Evolutionary conservation across 306 rosid genomes (phyloP).

Genomic region (Hippophae gyantsensis): DNA sequence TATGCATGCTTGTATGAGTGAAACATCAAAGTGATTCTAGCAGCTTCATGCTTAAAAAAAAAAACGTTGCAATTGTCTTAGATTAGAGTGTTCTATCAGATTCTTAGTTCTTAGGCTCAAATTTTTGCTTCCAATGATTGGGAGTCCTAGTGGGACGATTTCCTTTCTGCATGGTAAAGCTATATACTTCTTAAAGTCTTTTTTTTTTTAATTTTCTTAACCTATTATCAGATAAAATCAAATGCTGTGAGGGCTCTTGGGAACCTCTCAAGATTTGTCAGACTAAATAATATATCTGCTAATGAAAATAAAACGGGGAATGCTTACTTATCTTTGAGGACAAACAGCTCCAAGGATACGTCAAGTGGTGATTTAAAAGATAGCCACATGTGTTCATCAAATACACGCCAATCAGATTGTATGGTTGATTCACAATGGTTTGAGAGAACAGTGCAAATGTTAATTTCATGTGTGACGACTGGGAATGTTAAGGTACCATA

Average conservation of each 20-base stretch:
- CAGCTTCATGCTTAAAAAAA: no score
- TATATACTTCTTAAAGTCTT: neutral
- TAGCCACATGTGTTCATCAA: conserved; percentile 19
- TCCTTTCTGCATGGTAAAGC: neutral
- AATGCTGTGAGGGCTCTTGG: conserved; percentile 99
- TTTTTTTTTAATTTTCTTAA: neutral
- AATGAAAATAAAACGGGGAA: conserved; percentile 21
- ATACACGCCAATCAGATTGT: conserved; percentile 24
- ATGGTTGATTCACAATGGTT: conserved; percentile 36
- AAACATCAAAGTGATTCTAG: no score
- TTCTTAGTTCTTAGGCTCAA: neutral
- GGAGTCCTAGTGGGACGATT: neutral
- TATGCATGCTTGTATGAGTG: no score
- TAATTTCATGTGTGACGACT: conserved; percentile 67
- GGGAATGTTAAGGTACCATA: conserved; percentile 88
- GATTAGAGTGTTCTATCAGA: neutral
- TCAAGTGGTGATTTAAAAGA: conserved; percentile 18
- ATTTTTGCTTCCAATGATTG: neutral
- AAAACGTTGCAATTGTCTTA: neutral
- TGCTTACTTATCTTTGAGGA: conserved; percentile 11
- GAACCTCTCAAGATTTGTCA: conserved; percentile 74
- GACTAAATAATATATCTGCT: conserved; percentile 29
- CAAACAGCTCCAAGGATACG: conserved; percentile 14
- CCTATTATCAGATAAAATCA: conserved; percentile 63
- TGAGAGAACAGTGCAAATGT: conserved; percentile 66